Evolutionary conservation across 805 yeast genomes (phyloP).

Genomic region (Priceomyces medius): DNA sequence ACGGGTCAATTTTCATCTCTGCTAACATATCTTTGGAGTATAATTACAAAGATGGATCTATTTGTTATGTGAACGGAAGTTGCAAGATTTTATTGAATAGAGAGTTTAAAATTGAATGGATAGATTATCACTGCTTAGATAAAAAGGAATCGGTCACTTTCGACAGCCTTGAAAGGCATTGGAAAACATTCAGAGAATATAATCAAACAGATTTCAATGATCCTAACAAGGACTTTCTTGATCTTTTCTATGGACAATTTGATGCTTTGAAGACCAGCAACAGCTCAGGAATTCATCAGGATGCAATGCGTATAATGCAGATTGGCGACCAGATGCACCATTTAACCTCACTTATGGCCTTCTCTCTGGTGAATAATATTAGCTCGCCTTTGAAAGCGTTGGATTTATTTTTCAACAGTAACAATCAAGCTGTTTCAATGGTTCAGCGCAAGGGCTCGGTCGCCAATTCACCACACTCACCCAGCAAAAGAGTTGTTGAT

Average conservation of each 20-base stretch:
- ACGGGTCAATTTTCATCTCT: slow-evolving; percentile 36
- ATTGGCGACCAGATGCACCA: slow-evolving; percentile 77
- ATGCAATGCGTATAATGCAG: slow-evolving; percentile 69
- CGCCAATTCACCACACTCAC: slow-evolving; percentile 1
- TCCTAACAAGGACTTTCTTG: slow-evolving; percentile 19
- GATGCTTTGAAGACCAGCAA: slow-evolving; percentile 49
- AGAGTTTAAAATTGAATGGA: slow-evolving; percentile 65
- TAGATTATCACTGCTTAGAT: slow-evolving; percentile 50
- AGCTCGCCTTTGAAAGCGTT: slow-evolving; percentile 57
- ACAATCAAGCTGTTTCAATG: slow-evolving; percentile 12
- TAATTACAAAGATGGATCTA: slow-evolving; percentile 67
- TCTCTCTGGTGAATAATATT: slow-evolving; percentile 47
- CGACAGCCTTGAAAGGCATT: slow-evolving; percentile 25
- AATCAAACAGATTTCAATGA: slow-evolving; percentile 8
- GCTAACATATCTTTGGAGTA: slow-evolving; percentile 27
- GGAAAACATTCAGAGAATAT: slow-evolving; percentile 18
- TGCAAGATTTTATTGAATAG: slow-evolving; percentile 62
- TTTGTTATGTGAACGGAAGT: slow-evolving; percentile 60
- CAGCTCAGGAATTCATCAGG: slow-evolving; percentile 61
- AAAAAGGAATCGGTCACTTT: slow-evolving; percentile 28
- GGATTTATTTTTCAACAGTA: slow-evolving; percentile 35
- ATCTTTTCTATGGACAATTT: slow-evolving; percentile 23
- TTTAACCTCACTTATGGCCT: slow-evolving; percentile 62
- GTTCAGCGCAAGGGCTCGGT: slow-evolving; percentile 2
- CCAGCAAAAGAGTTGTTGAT: slow-evolving; percentile 5